Percentiles rank a stretch among this genome's conserved stretches.
Evolutionary conservation across 768 basidiomycete genomes (phyloP).

Genomic region (Phylloporus arenicola): DNA sequence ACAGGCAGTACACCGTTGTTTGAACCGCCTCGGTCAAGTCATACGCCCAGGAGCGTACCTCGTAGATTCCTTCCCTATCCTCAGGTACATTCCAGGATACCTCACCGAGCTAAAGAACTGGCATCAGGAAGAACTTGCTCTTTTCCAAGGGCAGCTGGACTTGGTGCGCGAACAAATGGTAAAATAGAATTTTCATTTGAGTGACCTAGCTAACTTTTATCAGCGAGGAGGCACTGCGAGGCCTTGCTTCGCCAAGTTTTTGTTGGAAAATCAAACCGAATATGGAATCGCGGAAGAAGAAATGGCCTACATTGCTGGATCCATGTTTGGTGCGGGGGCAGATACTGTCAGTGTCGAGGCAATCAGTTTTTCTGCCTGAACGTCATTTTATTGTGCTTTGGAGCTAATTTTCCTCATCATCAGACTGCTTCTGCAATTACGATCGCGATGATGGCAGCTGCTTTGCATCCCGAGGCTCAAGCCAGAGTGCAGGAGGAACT

Average conservation of each 20-base stretch:
- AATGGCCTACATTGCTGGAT: conserved; percentile 36
- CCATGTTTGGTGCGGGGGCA: conserved; percentile 40
- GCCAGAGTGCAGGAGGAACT: conserved; percentile 47
- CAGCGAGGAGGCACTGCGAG: conserved; percentile 23
- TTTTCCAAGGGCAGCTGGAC: conserved; percentile 31
- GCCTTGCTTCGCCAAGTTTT: conserved; percentile 32
- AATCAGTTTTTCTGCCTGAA: neutral
- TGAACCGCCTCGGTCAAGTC: conserved; percentile 23
- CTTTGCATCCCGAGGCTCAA: conserved; percentile 46
- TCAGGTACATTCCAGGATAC: conserved; percentile 29
- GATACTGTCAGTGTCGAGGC: conserved; percentile 31
- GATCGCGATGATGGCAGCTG: conserved; percentile 51
- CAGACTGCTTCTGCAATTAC: conserved; percentile 45
- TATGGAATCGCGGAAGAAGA: conserved; percentile 31
- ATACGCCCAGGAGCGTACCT: conserved; percentile 23
- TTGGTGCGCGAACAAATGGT: conserved; percentile 28
- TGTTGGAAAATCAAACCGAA: conserved; percentile 34
- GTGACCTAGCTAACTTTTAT: neutral
- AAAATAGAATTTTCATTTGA: neutral
- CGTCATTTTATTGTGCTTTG: neutral
- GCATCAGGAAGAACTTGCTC: conserved; percentile 39
- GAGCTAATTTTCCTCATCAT: neutral
- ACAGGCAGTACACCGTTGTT: conserved; percentile 22
- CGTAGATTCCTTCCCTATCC: conserved; percentile 23
- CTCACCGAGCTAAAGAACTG: conserved; percentile 48